Evolutionary conservation across 2,329 filamentous ascomycete genomes (phyloP).

Genomic region (Aspergillus sojae): DNA sequence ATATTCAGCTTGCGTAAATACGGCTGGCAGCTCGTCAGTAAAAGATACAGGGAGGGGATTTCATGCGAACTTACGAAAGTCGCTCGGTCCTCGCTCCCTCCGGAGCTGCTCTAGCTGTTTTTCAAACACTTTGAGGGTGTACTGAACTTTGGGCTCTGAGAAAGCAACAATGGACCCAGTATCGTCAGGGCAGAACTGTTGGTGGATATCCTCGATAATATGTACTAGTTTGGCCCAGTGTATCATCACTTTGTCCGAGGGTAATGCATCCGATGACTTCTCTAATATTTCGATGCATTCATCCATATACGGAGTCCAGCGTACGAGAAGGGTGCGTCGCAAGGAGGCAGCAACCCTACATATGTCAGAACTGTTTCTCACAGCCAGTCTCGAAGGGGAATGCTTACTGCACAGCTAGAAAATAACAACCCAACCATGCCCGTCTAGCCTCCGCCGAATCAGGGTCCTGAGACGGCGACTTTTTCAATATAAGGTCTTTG

Average conservation of each 20-base stretch:
- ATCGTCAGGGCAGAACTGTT: slow-evolving; percentile 70
- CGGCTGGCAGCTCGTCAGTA: slow-evolving; percentile 47
- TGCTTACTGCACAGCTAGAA: slow-evolving; percentile 58
- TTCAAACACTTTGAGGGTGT: slow-evolving; percentile 67
- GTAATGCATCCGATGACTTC: slow-evolving; percentile 58
- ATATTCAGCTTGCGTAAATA: slow-evolving; percentile 65
- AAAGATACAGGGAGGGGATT: background rate
- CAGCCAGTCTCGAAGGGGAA: background rate
- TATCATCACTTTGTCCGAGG: slow-evolving; percentile 58
- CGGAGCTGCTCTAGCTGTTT: slow-evolving; percentile 64
- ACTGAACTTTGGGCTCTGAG: slow-evolving; percentile 65
- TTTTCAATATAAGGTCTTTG: slow-evolving; percentile 44
- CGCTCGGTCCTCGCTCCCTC: slow-evolving; percentile 54
- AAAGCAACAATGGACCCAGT: slow-evolving; percentile 56
- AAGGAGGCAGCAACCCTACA: slow-evolving; percentile 60
- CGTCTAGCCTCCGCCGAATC: slow-evolving; percentile 60
- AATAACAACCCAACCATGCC: slow-evolving; percentile 65
- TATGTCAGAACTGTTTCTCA: background rate
- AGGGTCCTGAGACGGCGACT: slow-evolving; percentile 44
- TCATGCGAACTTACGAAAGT: slow-evolving; percentile 55
- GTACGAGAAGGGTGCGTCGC: slow-evolving; percentile 59
- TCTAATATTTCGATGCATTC: slow-evolving; percentile 62
- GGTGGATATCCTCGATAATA: slow-evolving; percentile 69
- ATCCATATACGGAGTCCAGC: slow-evolving; percentile 66
- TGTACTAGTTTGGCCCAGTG: slow-evolving; percentile 62